Conservation (phyloP, 192 early-diverging fungal genomes). For the Rhizophagus sp. region DNA sequence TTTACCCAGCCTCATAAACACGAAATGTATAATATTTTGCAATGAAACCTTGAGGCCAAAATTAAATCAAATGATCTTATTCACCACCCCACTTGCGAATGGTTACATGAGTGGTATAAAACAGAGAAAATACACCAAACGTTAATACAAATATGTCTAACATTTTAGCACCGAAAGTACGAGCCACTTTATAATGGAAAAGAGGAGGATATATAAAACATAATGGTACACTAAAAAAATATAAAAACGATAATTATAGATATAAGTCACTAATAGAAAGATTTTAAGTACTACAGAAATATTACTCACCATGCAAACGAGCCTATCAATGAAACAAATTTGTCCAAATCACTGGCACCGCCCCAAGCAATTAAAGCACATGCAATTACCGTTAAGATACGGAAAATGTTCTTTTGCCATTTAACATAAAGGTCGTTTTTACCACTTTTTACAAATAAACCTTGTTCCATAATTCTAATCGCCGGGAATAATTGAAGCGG, state of each 20-base stretch:
- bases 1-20: too few relatives aligned
- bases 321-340: constrained; percentile 76
- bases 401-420: constrained; percentile 84
- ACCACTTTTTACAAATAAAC: constrained; percentile 80
- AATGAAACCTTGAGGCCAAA: too few relatives aligned
- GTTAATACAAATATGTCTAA: constrained; percentile 57
- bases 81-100: constrained; percentile 53
- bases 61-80: too few relatives aligned
- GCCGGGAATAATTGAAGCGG: constrained; percentile 92
- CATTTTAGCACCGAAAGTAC: constrained; percentile 34
- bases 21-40: too few relatives aligned
- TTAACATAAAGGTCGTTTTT: constrained; percentile 79
- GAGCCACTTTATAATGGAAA: constrained; percentile 64
- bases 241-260: constrained; percentile 18
- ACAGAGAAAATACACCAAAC: constrained; percentile 64
- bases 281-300: neutral
- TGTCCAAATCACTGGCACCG: constrained; percentile 76
- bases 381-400: constrained; percentile 62
- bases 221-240: constrained; percentile 59
- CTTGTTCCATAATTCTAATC: constrained; percentile 89
- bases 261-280: too few relatives aligned
- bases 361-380: constrained; percentile 76
- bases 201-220: constrained; percentile 76
- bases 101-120: constrained; percentile 67
- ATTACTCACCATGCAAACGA: constrained; percentile 57